Conservation (phyloP, 257 asterid species). For the Penstemon eatonii region DNA sequence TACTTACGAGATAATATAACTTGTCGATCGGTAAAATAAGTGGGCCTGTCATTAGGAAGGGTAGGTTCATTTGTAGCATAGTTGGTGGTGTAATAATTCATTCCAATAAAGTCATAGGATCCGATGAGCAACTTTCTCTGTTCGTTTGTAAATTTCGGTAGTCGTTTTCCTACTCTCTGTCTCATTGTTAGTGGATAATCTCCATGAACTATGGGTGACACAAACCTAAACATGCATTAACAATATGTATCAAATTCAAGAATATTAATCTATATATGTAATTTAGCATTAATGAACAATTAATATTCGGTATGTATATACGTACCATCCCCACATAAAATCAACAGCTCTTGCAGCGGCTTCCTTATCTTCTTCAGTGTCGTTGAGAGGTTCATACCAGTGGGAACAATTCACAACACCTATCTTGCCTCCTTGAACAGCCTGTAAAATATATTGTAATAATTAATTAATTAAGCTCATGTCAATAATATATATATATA, state of each 20-base stretch:
- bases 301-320: too few species aligned
- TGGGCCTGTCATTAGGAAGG: not conserved
- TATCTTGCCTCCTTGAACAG: conserved; percentile 27
- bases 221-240: conserved; percentile 14
- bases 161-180: not conserved
- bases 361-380: not conserved
- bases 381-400: conserved; percentile 20
- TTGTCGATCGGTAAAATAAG: conserved; percentile 18
- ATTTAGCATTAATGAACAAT: too few species aligned
- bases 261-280: too few species aligned
- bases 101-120: conserved; percentile 12
- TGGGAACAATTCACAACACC: conserved; percentile 17
- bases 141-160: not conserved
- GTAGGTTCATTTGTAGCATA: conserved; percentile 12
- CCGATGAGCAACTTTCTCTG: not conserved
- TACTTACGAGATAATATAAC: not conserved
- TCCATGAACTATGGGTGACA: conserved; percentile 14
- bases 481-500: too few species aligned
- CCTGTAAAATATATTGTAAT: not conserved
- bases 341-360: conserved; percentile 30
- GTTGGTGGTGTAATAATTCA: conserved; percentile 31
- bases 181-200: conserved; percentile 7
- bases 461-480: too few species aligned
- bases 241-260: too few species aligned
- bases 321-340: conserved; percentile 33